Evolutionary conservation across 306 rosid genomes (phyloP).

Genomic region (Ceratonia siliqua): DNA sequence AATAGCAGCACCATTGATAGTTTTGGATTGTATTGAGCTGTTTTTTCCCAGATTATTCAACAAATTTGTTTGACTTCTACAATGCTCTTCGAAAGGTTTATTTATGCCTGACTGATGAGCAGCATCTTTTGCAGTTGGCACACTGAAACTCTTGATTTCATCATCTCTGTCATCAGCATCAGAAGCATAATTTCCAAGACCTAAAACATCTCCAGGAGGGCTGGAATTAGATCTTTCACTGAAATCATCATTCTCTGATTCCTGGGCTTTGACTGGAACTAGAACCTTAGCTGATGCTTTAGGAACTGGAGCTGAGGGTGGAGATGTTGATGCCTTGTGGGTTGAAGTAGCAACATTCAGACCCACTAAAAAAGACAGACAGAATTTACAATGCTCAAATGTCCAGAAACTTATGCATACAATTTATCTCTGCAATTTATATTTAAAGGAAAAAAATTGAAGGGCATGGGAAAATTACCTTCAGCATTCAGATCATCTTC

Average conservation of each 20-base stretch:
- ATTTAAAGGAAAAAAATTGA: slow-evolving; percentile 7
- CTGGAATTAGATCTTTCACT: slow-evolving; percentile 64
- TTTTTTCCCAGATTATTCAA: slow-evolving; percentile 43
- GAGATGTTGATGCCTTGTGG: slow-evolving; percentile 51
- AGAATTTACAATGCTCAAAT: slow-evolving; percentile 12
- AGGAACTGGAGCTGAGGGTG: slow-evolving; percentile 46
- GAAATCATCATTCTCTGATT: slow-evolving; percentile 47
- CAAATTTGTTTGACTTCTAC: slow-evolving; percentile 37
- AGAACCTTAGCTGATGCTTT: slow-evolving; percentile 75
- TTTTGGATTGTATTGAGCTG: slow-evolving; percentile 40
- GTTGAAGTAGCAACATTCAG: slow-evolving; percentile 47
- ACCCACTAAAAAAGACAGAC: slow-evolving; percentile 49
- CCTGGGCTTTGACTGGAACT: slow-evolving; percentile 61
- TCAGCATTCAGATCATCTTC: slow-evolving; percentile 75
- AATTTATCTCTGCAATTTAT: not conserved
- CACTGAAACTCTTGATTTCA: slow-evolving; percentile 57
- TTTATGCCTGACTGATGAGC: slow-evolving; percentile 39
- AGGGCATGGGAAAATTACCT: slow-evolving; percentile 48
- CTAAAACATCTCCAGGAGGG: slow-evolving; percentile 85
- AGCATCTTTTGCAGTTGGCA: slow-evolving; percentile 47
- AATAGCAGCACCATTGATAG: slow-evolving; percentile 42
- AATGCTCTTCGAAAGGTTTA: slow-evolving; percentile 37
- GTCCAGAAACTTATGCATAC: not conserved
- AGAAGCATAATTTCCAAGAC: slow-evolving; percentile 94
- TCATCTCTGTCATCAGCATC: slow-evolving; percentile 73